phyloP scores from a whole-genome alignment of 495 filamentous ascomycete genomes.

The Aspergillus sclerotiicarbonarius region DNA sequence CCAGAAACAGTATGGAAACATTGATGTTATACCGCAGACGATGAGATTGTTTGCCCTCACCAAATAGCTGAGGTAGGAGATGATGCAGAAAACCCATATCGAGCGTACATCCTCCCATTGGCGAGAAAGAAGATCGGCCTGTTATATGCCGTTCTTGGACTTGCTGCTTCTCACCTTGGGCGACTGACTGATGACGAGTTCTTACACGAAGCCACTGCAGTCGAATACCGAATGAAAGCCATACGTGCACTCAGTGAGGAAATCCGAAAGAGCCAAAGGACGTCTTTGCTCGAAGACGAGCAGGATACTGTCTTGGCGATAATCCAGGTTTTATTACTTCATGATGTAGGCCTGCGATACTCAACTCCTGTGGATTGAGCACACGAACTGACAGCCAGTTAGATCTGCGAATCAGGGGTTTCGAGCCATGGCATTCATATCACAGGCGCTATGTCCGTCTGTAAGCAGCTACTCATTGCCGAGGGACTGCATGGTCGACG shows the following conservation, averaged over 20 bases:
- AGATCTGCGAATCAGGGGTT: slow-evolving; percentile 39
- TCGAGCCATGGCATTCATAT: slow-evolving; percentile 40
- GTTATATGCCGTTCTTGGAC: slow-evolving; percentile 33
- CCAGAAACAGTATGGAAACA: neutral
- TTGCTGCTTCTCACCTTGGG: slow-evolving; percentile 38
- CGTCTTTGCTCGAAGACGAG: slow-evolving; percentile 27
- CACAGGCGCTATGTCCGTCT: slow-evolving; percentile 40
- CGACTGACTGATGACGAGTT: slow-evolving; percentile 22
- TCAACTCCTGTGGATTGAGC: neutral
- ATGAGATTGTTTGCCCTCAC: slow-evolving; percentile 35
- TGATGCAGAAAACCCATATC: slow-evolving; percentile 32
- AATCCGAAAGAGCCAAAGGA: slow-evolving; percentile 29
- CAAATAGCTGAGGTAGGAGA: slow-evolving; percentile 32
- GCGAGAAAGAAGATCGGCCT: slow-evolving; percentile 36
- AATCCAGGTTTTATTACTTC: slow-evolving; percentile 39
- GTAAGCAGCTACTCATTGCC: slow-evolving; percentile 29
- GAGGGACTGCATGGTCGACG: slow-evolving; percentile 25
- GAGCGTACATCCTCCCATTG: slow-evolving; percentile 34
- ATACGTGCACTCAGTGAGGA: slow-evolving; percentile 31
- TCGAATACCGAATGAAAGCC: slow-evolving; percentile 38
- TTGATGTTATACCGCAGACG: slow-evolving; percentile 25
- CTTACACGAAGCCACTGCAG: slow-evolving; percentile 29
- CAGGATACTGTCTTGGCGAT: slow-evolving; percentile 36
- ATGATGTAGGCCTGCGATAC: slow-evolving; percentile 31
- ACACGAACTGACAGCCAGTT: neutral